Evolutionary conservation across 2,329 filamentous ascomycete genomes (phyloP), one percentile per base, ranked within the genome.

Genomic region (Sclerotinia glacialis): DNA sequence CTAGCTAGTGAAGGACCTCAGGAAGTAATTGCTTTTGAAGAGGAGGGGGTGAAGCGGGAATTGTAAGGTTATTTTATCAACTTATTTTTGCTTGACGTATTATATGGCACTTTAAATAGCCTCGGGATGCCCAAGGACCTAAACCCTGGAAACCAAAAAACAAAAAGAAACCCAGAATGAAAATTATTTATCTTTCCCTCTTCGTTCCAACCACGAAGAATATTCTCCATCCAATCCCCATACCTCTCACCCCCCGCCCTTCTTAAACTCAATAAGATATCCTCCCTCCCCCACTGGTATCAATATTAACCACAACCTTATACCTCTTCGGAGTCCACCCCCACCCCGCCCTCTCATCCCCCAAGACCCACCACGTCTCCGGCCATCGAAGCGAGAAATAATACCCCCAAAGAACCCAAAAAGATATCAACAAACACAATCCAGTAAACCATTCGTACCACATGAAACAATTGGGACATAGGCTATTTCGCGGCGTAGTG

Each of bases 1-100:
- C 50, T 83, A 0, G 79, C 80, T 42, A 81, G 82, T 3, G 86
- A 89, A 73, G 86, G 86, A 0, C 69, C 67, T 1, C 68, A 71
- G 47, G 34, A 63, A 21, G 46, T 44, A 18, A 42, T 62, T 46
- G 56, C 67, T 2, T 72, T 70, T 52, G 34, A 12, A 44, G 50
- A 28, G 44, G 55, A 21, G 4, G 12, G 9, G 6, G 21, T 12
- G 16, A 68, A 23, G n/a, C 59, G 42, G 63, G 63, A 65, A 26
- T 31, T 59, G 31, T 59, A n/a, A n/a, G 31, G 7, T 40, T 61
- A 26, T 26, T 12, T 26, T 49, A 5, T 49, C 23, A 37, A 21
- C 8, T 18, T 37, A 34, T 18, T 60, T 47, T 23, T 18, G 2
- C 34, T 42, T 23, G n/a, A 8, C 34, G 50, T 54, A 54, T 12